These are phyloP conservation scores for Cicer pinnatifidum DNA, from an alignment of 306 rosid species.

Conservation along the genomic window DNA sequence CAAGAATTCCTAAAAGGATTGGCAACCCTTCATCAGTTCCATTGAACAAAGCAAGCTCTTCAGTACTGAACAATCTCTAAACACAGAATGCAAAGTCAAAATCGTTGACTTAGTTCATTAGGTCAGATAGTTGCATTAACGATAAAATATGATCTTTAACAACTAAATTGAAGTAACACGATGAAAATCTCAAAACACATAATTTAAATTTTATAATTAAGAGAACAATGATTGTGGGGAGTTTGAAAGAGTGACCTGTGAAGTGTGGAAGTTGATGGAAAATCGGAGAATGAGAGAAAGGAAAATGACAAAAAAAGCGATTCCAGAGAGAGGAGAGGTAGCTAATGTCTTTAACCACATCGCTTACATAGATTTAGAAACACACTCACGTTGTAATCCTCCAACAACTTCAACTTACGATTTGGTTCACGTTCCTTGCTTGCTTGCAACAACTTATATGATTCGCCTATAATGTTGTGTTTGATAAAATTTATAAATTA, in stretches of 20 bases:
- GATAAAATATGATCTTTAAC: not conserved
- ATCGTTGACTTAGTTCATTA: slow-evolving; percentile 38
- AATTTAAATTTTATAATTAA: not conserved
- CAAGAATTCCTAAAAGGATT: slow-evolving; percentile 86
- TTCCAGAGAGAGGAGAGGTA: slow-evolving; percentile 50
- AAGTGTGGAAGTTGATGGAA: slow-evolving; percentile 45
- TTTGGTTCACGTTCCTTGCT: not conserved
- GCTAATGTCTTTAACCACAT: slow-evolving; percentile 52
- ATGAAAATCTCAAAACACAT: slow-evolving; percentile 2
- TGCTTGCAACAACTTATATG: not conserved
- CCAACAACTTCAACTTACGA: not conserved
- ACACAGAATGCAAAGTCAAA: slow-evolving; percentile 45
- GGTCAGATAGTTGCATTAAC: not conserved
- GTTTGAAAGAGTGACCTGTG: slow-evolving; percentile 48
- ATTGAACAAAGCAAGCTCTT: slow-evolving; percentile 81
- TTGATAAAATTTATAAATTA: no score
- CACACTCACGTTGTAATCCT: not conserved
- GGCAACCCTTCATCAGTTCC: slow-evolving; percentile 77
- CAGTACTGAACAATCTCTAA: slow-evolving; percentile 70
- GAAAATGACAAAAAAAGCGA: slow-evolving; percentile 54
- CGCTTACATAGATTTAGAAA: not conserved
- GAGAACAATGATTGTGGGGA: not conserved
- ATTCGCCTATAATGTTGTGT: no score
- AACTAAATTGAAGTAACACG: slow-evolving; percentile 11
- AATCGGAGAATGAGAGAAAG: slow-evolving; percentile 50